Evolutionary conservation across 805 yeast species (phyloP), one percentile per base, ranked within the genome.

Genomic region (Metahyphopichia silvanorum): DNA sequence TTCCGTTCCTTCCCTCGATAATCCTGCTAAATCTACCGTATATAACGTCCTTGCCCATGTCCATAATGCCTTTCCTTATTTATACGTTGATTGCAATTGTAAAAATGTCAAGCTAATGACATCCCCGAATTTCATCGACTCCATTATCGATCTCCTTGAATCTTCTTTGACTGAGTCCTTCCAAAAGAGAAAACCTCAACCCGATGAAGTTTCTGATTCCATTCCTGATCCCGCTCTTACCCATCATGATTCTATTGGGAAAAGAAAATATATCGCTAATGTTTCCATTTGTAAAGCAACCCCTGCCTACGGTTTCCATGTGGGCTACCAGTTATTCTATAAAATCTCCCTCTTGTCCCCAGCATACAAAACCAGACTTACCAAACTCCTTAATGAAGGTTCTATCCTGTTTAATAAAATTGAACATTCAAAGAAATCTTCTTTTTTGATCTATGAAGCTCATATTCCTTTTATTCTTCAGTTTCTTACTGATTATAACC

Each of bases 21-120:
- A 24, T 15, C 27, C 17, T 6, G 37, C 33, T 21, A 36, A 39
- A 11, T 27, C 40, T 5, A n/a, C n/a, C n/a, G 55, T 49, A 21
- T 59, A 48, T 42, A 57, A 59, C 37, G 42, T 56, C 1, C 34
- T 66, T 10, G 73, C 83, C 1, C 96, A 93, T 53, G 62, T 93
- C 7, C 98, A 89, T 60, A 89, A 91, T 24, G 75, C 76, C 13
- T 86, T 71, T 42, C 98, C 98, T 0, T 93, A 91, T 49, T 43
- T 91, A 2, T 88, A 72, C 49, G 64, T 89, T 2, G 77, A 75
- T 21, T 81, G 81, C 47, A 65, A 63, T 26, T 82, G 79, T 1
- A 49, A 38, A 8, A 39, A 58, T 4, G 35, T 42, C 11, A 10
- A 29, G 14, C 8, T 31, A 11, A 16, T 31, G 10, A 25, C 7